Percentiles rank a stretch among this genome's conserved stretches.
Conservation (phyloP, 352 stramenopile genomes). For the Phytopythium kandeliae region DNA sequence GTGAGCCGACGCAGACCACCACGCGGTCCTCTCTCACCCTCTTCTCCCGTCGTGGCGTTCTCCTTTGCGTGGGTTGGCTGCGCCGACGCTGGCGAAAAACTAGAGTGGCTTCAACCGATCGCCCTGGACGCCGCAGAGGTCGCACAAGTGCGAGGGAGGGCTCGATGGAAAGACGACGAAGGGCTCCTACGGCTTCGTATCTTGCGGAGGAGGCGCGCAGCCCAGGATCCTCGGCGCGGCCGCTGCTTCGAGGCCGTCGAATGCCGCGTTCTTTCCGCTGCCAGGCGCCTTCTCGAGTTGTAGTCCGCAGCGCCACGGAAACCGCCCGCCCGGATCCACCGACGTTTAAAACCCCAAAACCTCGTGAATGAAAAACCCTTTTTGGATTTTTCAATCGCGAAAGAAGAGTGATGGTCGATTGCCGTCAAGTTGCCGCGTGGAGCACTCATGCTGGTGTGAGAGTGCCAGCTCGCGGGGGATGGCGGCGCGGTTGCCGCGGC, state of each 20-base stretch:
- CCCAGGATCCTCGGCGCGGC: background rate
- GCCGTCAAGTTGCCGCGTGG: slow-evolving; percentile 1
- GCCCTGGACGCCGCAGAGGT: background rate
- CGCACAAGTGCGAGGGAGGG: background rate
- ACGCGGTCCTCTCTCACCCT: background rate
- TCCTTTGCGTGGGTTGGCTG: background rate
- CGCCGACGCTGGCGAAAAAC: no score
- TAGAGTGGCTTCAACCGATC: background rate
- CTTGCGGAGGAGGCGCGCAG: background rate
- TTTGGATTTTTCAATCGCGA: background rate
- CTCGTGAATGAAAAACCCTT: background rate
- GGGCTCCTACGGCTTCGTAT: background rate
- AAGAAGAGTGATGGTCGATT: slow-evolving; percentile 1
- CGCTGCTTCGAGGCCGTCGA: background rate
- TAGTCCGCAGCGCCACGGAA: background rate
- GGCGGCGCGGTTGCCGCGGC: background rate
- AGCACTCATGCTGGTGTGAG: no score
- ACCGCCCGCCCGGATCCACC: slow-evolving; percentile 21
- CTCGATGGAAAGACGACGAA: background rate
- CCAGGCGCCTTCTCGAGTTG: slow-evolving; percentile 2
- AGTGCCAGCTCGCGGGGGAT: no score
- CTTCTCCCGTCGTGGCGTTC: background rate
- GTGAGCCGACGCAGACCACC: background rate
- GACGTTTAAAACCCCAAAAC: slow-evolving; percentile 22
- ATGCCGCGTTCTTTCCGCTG: background rate